These are phyloP conservation scores for Sanguinoderma infundibulare DNA, from an alignment of 1,284 basidiomycete species.

Conservation along the genomic window DNA sequence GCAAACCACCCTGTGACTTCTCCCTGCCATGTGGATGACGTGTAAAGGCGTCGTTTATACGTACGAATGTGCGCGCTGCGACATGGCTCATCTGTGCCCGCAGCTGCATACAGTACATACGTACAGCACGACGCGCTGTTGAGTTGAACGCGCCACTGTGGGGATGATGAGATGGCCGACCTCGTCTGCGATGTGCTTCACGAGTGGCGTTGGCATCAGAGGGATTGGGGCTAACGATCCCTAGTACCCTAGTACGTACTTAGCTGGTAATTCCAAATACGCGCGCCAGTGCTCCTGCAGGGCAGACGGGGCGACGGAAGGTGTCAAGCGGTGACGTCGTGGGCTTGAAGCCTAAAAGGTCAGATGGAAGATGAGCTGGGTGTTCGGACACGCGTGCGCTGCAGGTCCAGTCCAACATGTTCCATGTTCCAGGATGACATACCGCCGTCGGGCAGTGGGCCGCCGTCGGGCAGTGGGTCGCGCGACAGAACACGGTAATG, in stretches of 20 bases:
- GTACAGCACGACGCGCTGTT: neutral
- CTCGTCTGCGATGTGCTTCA: neutral
- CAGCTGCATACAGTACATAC: neutral
- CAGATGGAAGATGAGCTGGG: neutral
- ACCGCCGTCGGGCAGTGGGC: too few species aligned
- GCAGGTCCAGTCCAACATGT: neutral
- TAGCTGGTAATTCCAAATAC: neutral
- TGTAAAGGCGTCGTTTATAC: slow-evolving; percentile 1
- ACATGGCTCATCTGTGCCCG: neutral
- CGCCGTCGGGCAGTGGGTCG: too few species aligned
- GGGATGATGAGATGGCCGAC: neutral
- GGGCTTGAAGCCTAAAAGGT: slow-evolving; percentile 10
- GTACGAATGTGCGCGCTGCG: neutral
- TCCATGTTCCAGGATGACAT: neutral
- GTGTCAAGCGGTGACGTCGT: slow-evolving; percentile 2
- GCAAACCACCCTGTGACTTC: neutral
- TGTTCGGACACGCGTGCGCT: neutral
- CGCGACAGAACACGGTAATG: neutral
- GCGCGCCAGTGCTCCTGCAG: neutral
- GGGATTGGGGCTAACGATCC: too few species aligned
- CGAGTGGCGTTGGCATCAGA: too few species aligned
- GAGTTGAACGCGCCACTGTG: neutral
- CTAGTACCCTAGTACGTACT: too few species aligned
- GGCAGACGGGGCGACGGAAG: neutral
- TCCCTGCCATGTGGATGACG: too few species aligned